Base-by-base conservation (phyloP, 495 filamentous ascomycete species). In the Aspergillus egyptiacus region DNA sequence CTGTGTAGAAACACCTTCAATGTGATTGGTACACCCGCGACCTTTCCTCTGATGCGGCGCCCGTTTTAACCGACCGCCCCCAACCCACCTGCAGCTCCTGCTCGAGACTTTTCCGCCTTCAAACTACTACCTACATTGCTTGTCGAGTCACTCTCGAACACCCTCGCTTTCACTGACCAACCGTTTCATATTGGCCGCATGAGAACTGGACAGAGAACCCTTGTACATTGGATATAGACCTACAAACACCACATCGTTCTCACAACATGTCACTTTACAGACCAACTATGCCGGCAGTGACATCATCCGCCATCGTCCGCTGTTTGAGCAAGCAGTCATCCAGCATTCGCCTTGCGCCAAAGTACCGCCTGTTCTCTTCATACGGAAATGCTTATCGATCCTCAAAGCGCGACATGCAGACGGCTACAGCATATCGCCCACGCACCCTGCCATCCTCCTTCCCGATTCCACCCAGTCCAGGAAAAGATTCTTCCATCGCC, bases 381-480 rank as follows among this genome's bases (percentile, higher is more conserved):
- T 66, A 70, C 63, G 71, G 60, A 55, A 68, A 69, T 54, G 67
- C 65, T 55, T 68, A 78, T 50, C 72, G 73, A 38, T 78, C 79
- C 15, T 53, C 50, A 15, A 80, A 80, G 57, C 74, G 84, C 40
- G 81, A 81, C 38, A 77, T 88, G 58, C 81, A 84, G 56, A 83
- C 85, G n/a, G 78, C 79, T 5, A 82, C 86, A 25, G 78, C 85
- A 52, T 90, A 89, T 67, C 86, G 83, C 50, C 85, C 89, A 19
- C 84, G 88, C 57, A 71, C 78, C 8, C 71, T 95, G 14, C 70
- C 70, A n/a, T 71, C 81, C 3, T 69, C 77, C 5, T 76, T 77
- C 42, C 81, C 85, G 28, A 76, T 81, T 42, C 85, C 86, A 33
- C 82, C 84, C 48, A 87, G 82, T 66, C 67, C 76, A 17, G 76